These are phyloP conservation scores for Colletotrichum chrysophilum DNA, from an alignment of 2,329 filamentous ascomycete species.

Conservation along the genomic window DNA sequence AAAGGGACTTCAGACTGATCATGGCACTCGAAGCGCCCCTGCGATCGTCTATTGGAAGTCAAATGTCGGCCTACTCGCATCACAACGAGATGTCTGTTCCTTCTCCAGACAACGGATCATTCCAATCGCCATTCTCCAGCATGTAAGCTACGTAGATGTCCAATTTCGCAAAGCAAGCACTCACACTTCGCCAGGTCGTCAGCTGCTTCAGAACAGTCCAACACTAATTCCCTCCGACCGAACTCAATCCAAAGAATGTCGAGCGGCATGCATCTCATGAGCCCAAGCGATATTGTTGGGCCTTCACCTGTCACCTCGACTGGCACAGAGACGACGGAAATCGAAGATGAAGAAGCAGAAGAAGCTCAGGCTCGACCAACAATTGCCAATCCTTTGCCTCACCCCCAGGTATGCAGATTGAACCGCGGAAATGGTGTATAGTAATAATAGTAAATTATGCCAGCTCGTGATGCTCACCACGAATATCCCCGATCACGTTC, in stretches of 20 bases:
- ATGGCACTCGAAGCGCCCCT: constrained; percentile 70
- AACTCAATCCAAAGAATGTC: constrained; percentile 54
- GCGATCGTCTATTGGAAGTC: constrained; percentile 64
- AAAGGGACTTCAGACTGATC: constrained; percentile 21
- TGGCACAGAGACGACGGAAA: constrained; percentile 82
- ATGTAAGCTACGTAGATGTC: constrained; percentile 47
- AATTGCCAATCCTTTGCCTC: constrained; percentile 37
- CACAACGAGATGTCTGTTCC: constrained; percentile 60
- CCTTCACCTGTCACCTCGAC: constrained; percentile 87
- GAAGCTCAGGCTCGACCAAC: constrained; percentile 51
- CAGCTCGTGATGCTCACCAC: constrained; percentile 61
- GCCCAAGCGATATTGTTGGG: constrained; percentile 74
- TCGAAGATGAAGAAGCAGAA: constrained; percentile 77
- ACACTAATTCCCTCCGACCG: constrained; percentile 57
- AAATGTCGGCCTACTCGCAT: constrained; percentile 58
- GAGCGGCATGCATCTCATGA: constrained; percentile 60
- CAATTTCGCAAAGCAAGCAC: not conserved
- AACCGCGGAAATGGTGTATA: not conserved
- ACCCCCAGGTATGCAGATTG: constrained; percentile 40
- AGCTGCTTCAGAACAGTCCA: constrained; percentile 35
- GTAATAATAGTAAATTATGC: not conserved
- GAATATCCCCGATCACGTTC: constrained; percentile 60
- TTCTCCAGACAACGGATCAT: constrained; percentile 56
- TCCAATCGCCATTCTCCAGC: constrained; percentile 53
- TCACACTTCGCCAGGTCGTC: constrained; percentile 43